Evolutionary conservation across 306 rosid species (phyloP).

Genomic region (Acacia melanoxylon): DNA sequence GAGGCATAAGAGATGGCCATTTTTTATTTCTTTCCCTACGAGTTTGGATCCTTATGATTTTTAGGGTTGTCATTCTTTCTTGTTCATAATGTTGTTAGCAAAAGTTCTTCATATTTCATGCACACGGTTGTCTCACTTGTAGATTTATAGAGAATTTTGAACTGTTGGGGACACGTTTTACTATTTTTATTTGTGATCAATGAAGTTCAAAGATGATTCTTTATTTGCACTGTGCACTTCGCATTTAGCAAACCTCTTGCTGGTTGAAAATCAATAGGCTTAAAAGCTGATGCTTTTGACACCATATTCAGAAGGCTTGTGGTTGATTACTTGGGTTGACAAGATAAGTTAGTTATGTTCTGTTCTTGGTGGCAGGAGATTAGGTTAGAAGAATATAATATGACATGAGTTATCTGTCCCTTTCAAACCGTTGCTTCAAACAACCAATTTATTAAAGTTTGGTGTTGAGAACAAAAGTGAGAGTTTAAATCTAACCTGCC

Average conservation of each 20-base stretch:
- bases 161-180: not conserved
- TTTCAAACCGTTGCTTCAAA: conserved; percentile 26
- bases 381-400: not conserved
- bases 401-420: not conserved
- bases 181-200: conserved; percentile 5
- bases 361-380: not conserved
- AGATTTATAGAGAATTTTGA: conserved; percentile 23
- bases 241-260: not conserved
- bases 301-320: not conserved
- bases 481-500: conserved; percentile 1
- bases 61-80: conserved; percentile 48
- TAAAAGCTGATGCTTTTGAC: not conserved
- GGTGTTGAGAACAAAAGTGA: not conserved
- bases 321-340: conserved; percentile 4
- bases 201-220: conserved; percentile 19
- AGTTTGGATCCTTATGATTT: not conserved
- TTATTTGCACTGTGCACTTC: conserved; percentile 9
- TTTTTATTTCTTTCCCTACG: not conserved
- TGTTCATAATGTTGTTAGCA: conserved; percentile 39
- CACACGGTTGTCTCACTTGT: conserved; percentile 30
- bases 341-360: not conserved
- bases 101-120: conserved; percentile 23
- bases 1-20: not conserved
- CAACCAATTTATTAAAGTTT: not conserved
- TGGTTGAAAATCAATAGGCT: not conserved